Percentiles rank a stretch among this genome's conserved stretches.
Evolutionary conservation across 2,329 filamentous ascomycete species (phyloP).

Genomic region (Ascomycota sp.): DNA sequence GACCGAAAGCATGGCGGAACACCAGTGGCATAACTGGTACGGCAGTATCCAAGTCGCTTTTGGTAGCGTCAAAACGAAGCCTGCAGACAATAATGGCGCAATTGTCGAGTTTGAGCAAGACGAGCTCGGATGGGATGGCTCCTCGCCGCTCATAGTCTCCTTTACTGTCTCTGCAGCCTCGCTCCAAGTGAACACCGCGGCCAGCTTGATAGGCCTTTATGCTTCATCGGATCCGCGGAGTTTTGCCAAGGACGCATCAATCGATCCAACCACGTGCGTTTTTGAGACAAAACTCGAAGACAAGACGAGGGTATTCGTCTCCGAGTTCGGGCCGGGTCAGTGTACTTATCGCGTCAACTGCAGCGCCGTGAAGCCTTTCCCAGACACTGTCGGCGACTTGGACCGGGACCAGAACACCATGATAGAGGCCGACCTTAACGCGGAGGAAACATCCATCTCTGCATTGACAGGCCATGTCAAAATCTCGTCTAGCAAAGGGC

Average conservation of each 20-base stretch:
- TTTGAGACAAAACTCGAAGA: slow-evolving; percentile 12
- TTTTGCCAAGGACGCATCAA: slow-evolving; percentile 5
- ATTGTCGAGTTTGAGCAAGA: slow-evolving; percentile 16
- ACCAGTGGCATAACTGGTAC: slow-evolving; percentile 15
- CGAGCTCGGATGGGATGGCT: slow-evolving; percentile 13
- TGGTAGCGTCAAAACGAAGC: slow-evolving; percentile 12
- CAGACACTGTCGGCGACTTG: slow-evolving; percentile 3
- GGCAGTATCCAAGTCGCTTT: slow-evolving; percentile 19
- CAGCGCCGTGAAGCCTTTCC: slow-evolving; percentile 6
- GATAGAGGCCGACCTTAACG: slow-evolving; percentile 11
- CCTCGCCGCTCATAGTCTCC: slow-evolving; percentile 16
- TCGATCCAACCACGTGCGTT: slow-evolving; percentile 10
- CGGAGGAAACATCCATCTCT: slow-evolving; percentile 9
- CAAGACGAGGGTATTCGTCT: slow-evolving; percentile 12
- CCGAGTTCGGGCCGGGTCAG: slow-evolving; percentile 15
- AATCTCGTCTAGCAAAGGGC: slow-evolving; percentile 14
- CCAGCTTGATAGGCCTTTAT: slow-evolving; percentile 11
- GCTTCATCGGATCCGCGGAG: slow-evolving; percentile 9
- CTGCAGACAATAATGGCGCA: slow-evolving; percentile 8
- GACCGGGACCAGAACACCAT: slow-evolving; percentile 5
- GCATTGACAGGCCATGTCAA: slow-evolving; percentile 18
- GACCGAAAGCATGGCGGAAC: slow-evolving; percentile 5
- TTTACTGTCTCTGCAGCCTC: slow-evolving; percentile 17
- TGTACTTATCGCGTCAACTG: slow-evolving; percentile 8
- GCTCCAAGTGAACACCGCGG: slow-evolving; percentile 13